Base-by-base conservation (phyloP, 2,329 filamentous ascomycete genomes). In the Cladorrhinum sp. region DNA sequence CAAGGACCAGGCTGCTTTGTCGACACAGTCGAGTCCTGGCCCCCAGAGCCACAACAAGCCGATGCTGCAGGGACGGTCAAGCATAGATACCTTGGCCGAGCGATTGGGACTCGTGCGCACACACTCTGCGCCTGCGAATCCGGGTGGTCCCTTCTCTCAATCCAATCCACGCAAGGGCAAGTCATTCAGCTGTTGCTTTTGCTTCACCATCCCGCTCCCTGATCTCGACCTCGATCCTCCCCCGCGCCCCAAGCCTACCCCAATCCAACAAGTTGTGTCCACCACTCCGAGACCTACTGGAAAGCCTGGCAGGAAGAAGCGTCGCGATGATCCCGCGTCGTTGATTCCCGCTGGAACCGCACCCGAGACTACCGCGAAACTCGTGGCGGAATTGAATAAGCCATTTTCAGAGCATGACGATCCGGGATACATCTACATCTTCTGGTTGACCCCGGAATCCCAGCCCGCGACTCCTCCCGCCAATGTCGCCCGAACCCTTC, bases 401-500 rank as follows among this genome's bases (percentile, higher is more conserved):
- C 79, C 92, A 1, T 84, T 93, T 51, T 92, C 91, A 0, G 79
- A 85, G 21, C 78, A 82, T 58, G 91, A 95, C 66, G 91, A 96
- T 67, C 80, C 89, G 12, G 95, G 95, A 39, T 99, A 95, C 77
- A 98, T 99, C 67, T 99, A 99, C 81, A 96, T 99, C 75, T 99
- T 98, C 81, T 97, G 94, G 92, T 82, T 97, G 21, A 97, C 92
- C 0, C 87, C 92, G 30, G 80, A 83, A 36, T 82, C 81, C 1
- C 76, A 84, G 7, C 73, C 80, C 0, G 73, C 83, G 0, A 77
- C 81, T 1, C 80, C 85, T 0, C 80, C 87, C 0, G 78, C 79
- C 36, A 87, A 86, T 64, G 79, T 85, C 49, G 83, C 85, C 20
- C 80, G 84, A 8, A 82, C 84, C 10, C 78, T 90, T 54, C 80